Evolutionary conservation across 1,139 yeast species (phyloP), one percentile per base, ranked within the genome.

Genomic region (Pichia norvegensis): DNA sequence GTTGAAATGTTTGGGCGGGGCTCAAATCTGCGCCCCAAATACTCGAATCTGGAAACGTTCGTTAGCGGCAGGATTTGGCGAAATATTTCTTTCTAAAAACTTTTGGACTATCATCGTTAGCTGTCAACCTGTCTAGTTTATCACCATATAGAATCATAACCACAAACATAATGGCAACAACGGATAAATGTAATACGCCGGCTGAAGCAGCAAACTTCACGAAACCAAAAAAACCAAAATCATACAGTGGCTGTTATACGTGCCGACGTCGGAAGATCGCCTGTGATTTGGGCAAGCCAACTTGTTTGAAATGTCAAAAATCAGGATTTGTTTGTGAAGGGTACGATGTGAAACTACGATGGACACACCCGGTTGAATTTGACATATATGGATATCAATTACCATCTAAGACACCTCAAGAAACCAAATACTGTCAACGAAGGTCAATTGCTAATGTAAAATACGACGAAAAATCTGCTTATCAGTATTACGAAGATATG

Each of bases 401-500:
- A 25, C 61, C 67, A 4, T 60, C 58, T 5, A 59, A 59, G 19
- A 63, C 64, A 4, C 57, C 56, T 9, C 49, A 57, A 17, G 72
- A 67, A 19, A 62, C 68, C 1, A 79, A 73, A 48, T 75, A 71
- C 46, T 77, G 75, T 52, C 85, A 82, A 57, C 67, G 97, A 55
- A 67, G 96, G 52, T 75, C 78, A 48, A 80, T 84, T n/a, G 90
- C 76, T 1, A 83, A 83, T 63, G 95, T 87, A 1, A 72, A 67
- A 45, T 88, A 88, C 54, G 72, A 78, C 3, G 68, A 72, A 64
- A 76, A 75, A 44, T 67, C 68, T 60, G 76, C 76, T 3, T 87
- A 86, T 59, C 75, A 74, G 42, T 76, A 80, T 13, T 86, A 88
- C 58, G 88, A 85, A 40, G 95, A 85, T 37, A 81, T 88, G 81